Conservation (phyloP, 2,329 filamentous ascomycete species). For the Aspergillus jensenii region DNA sequence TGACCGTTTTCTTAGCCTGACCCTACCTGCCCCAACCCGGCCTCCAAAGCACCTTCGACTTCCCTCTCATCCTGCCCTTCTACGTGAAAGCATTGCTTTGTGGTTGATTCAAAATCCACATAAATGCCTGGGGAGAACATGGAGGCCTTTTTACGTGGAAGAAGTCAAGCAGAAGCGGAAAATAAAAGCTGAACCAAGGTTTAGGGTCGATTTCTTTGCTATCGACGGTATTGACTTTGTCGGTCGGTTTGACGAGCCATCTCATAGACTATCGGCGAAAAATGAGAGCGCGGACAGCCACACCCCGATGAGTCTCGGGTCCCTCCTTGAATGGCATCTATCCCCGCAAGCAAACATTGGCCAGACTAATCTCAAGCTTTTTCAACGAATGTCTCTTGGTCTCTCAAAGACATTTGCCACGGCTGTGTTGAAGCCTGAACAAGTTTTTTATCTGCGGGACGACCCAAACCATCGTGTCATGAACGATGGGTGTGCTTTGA, state of each 20-base stretch:
- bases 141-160: conserved; percentile 47
- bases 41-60: conserved; percentile 28
- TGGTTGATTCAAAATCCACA: conserved; percentile 44
- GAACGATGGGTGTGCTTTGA: conserved; percentile 55
- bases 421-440: conserved; percentile 33
- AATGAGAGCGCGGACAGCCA: conserved; percentile 27
- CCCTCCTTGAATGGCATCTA: conserved; percentile 50
- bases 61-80: conserved; percentile 21
- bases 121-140: conserved; percentile 42
- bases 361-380: conserved; percentile 46
- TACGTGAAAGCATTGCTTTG: conserved; percentile 35
- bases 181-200: conserved; percentile 23
- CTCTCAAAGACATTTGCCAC: conserved; percentile 47
- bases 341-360: conserved; percentile 32
- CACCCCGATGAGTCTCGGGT: conserved; percentile 38
- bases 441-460: conserved; percentile 39
- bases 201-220: conserved; percentile 45
- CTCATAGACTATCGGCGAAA: conserved; percentile 11
- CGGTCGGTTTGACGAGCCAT: conserved; percentile 17
- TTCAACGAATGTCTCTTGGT: conserved; percentile 44
- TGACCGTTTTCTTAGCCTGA: conserved; percentile 47
- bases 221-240: conserved; percentile 44
- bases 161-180: conserved; percentile 37
- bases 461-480: conserved; percentile 34
- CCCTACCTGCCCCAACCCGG: conserved; percentile 32